A percentile compares a stretch with the other conserved stretches of the same genome.
These are phyloP conservation scores for Phaseolus coccineus DNA, from an alignment of 331 rosid genomes.

Conservation along the genomic window DNA sequence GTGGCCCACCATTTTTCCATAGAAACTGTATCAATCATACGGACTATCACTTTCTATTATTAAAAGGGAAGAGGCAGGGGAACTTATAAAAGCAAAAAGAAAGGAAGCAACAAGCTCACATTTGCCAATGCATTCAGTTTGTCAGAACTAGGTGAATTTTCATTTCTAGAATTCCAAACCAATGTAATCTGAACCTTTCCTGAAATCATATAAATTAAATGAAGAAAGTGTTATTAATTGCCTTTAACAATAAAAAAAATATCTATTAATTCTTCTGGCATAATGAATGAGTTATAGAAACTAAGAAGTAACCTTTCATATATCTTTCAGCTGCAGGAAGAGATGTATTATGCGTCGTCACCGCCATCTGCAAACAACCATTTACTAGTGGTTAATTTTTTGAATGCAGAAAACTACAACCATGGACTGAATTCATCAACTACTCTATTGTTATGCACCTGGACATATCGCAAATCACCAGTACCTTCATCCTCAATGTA, in stretches of 20 bases:
- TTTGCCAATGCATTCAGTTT: constrained; percentile 77
- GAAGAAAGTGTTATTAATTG: constrained; percentile 7
- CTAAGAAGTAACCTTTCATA: constrained; percentile 65
- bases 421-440: constrained; percentile 39
- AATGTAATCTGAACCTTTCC: constrained; percentile 92
- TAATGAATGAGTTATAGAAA: constrained; percentile 35
- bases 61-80: constrained; percentile 19
- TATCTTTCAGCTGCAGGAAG: constrained; percentile 86
- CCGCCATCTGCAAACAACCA: constrained; percentile 83
- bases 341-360: constrained; percentile 83
- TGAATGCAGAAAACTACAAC: constrained; percentile 7
- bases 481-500: constrained; percentile 88
- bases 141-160: constrained; percentile 65
- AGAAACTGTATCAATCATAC: constrained; percentile 63
- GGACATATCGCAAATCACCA: constrained; percentile 87
- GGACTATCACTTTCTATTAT: constrained; percentile 27
- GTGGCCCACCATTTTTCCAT: constrained; percentile 89
- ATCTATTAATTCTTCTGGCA: not conserved
- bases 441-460: constrained; percentile 56
- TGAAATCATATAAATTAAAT: constrained; percentile 48
- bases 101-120: constrained; percentile 55
- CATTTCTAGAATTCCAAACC: constrained; percentile 96
- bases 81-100: not conserved
- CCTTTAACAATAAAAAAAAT: constrained; percentile 14
- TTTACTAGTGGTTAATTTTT: constrained; percentile 31